A percentile compares a stretch with the other conserved stretches of the same genome.
Evolutionary conservation across 2,329 filamentous ascomycete species (phyloP).

Genomic region (Aspergillus ochraceus): DNA sequence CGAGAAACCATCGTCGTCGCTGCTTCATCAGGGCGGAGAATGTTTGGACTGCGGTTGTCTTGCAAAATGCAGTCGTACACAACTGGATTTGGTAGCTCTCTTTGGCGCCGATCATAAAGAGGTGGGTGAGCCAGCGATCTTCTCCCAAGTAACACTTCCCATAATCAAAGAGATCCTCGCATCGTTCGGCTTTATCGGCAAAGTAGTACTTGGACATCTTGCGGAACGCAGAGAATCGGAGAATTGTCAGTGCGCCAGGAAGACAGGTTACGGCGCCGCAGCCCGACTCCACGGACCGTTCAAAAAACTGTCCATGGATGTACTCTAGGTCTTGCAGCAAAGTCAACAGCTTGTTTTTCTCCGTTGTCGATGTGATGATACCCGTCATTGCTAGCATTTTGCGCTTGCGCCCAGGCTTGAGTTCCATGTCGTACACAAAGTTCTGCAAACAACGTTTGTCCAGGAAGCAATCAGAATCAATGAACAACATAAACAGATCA

Average conservation of each 20-base stretch:
- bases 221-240: slow-evolving; percentile 93
- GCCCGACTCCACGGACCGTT: slow-evolving; percentile 90
- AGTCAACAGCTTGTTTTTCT: slow-evolving; percentile 84
- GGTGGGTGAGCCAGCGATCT: slow-evolving; percentile 93
- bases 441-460: slow-evolving; percentile 92
- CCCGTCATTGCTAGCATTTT: slow-evolving; percentile 98
- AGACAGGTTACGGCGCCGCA: slow-evolving; percentile 94
- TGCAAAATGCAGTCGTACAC: slow-evolving; percentile 97
- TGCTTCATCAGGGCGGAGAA: slow-evolving; percentile 87
- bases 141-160: slow-evolving; percentile 94
- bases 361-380: slow-evolving; percentile 91
- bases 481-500: slow-evolving; percentile 92
- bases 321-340: slow-evolving; percentile 98
- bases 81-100: slow-evolving; percentile 94
- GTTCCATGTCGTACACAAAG: slow-evolving; percentile 98
- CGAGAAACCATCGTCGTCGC: slow-evolving; percentile 91
- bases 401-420: slow-evolving; percentile 85
- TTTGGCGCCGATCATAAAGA: slow-evolving; percentile 98
- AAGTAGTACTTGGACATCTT: slow-evolving; percentile 99
- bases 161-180: slow-evolving; percentile 94
- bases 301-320: slow-evolving; percentile 93
- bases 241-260: slow-evolving; percentile 89
- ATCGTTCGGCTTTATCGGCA: slow-evolving; percentile 92
- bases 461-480: slow-evolving; percentile 94
- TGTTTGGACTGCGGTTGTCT: slow-evolving; percentile 93